Evolutionary conservation across 129 eudicot species (phyloP).

Genomic region (Tagetes patula): DNA sequence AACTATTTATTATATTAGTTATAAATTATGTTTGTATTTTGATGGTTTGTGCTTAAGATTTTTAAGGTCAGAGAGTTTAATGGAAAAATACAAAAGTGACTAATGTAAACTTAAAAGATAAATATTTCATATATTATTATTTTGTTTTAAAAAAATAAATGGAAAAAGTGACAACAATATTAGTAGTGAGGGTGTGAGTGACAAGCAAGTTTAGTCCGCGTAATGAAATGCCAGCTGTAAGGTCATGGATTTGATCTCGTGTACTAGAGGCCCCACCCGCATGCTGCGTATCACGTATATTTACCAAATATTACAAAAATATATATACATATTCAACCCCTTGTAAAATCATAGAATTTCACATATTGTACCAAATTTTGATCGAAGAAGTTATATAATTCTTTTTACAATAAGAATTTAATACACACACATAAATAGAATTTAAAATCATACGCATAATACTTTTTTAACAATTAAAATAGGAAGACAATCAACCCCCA

Average conservation of each 20-base stretch:
- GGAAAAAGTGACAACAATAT: constrained; percentile 13
- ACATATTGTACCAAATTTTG: neutral
- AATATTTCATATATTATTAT: neutral
- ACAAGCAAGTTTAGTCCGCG: constrained; percentile 29
- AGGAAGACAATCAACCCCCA: too few relatives aligned
- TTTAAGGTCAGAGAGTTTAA: too few relatives aligned
- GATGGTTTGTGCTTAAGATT: too few relatives aligned
- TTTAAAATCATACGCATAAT: too few relatives aligned
- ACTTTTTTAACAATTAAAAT: too few relatives aligned
- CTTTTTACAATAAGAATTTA: too few relatives aligned
- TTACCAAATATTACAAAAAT: neutral
- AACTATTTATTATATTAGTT: too few relatives aligned
- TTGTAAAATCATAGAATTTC: neutral
- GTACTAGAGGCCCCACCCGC: constrained; percentile 16
- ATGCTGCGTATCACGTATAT: constrained; percentile 20
- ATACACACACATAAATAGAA: too few relatives aligned
- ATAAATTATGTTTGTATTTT: too few relatives aligned
- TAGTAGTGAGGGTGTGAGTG: constrained; percentile 22
- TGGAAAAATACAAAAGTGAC: too few relatives aligned
- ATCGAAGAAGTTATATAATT: too few relatives aligned
- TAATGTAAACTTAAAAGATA: too few relatives aligned
- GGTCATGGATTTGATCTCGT: constrained; percentile 39
- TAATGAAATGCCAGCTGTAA: constrained; percentile 37
- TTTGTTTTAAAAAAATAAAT: neutral
- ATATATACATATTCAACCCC: neutral